Evolutionary conservation across 305 asterid species (phyloP).

Genomic region (Salvia sclarea): DNA sequence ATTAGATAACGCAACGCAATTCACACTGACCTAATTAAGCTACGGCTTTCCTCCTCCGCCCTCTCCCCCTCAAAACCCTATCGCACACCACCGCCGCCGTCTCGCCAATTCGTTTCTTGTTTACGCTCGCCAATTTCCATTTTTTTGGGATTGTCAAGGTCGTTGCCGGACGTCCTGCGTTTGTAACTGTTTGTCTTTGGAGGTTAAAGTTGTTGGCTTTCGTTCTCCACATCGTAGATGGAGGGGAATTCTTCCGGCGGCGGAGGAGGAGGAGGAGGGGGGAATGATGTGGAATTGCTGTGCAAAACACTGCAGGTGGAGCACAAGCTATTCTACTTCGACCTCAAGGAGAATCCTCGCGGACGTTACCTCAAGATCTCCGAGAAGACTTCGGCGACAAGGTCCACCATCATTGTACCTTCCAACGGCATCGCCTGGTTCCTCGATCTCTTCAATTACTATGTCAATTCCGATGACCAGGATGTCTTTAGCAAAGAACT

Average conservation of each 20-base stretch:
- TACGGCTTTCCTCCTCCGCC: slow-evolving; percentile 19
- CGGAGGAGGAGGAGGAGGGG: slow-evolving; percentile 62
- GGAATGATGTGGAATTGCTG: slow-evolving; percentile 77
- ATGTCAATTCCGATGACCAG: slow-evolving; percentile 77
- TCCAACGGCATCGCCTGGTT: slow-evolving; percentile 92
- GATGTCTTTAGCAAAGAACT: slow-evolving; percentile 87
- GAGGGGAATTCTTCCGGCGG: slow-evolving; percentile 74
- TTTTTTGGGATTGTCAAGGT: slow-evolving; percentile 2
- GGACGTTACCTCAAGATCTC: slow-evolving; percentile 93
- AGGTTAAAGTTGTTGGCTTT: slow-evolving; percentile 13
- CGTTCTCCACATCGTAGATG: slow-evolving; percentile 47
- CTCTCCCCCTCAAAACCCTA: slow-evolving; percentile 27
- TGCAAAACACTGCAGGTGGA: slow-evolving; percentile 94
- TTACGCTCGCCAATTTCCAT: slow-evolving; percentile 14
- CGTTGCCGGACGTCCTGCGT: not conserved
- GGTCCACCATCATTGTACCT: slow-evolving; percentile 95
- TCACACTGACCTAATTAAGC: not conserved
- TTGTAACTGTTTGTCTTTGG: not conserved
- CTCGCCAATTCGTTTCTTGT: slow-evolving; percentile 12
- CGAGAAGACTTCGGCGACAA: slow-evolving; percentile 91
- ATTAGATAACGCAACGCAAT: slow-evolving; percentile 25
- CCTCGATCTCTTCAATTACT: slow-evolving; percentile 94
- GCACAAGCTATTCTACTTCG: slow-evolving; percentile 94
- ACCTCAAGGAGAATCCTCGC: slow-evolving; percentile 94
- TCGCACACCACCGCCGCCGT: slow-evolving; percentile 26